Base-by-base conservation (phyloP, 768 basidiomycete genomes). In the Kwoniella heveanensis region DNA sequence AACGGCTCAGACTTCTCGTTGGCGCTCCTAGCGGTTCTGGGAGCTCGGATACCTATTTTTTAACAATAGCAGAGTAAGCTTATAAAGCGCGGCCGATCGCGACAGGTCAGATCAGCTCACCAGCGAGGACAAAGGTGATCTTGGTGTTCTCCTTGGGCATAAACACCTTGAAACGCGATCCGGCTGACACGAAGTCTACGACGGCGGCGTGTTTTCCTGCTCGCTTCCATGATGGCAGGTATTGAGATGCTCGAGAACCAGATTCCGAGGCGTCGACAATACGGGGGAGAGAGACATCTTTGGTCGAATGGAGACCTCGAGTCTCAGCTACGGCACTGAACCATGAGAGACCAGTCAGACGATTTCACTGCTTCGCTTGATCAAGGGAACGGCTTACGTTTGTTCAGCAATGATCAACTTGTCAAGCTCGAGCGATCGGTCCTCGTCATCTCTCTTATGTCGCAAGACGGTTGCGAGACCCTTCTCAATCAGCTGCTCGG, bases 331-430 rank as follows among this genome's bases (percentile, higher is more conserved):
- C 84, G 39, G 94, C 94, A 27, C 92, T 95, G 70, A 19, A 10
- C n/a, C n/a, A n/a, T n/a, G n/a, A n/a, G n/a, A n/a, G n/a, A n/a
- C n/a, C n/a, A n/a, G n/a, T n/a, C n/a, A n/a, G n/a, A n/a, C n/a
- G n/a, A n/a, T n/a, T n/a, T n/a, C n/a, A n/a, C n/a, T n/a, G n/a
- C n/a, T n/a, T n/a, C n/a, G n/a, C n/a, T n/a, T n/a, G n/a, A n/a
- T n/a, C n/a, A n/a, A n/a, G n/a, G 32, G 32, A 13, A 32, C 32
- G 39, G 7, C 22, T 3, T 32, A 94, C 92, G 82, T 82, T 82
- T 94, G 92, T 79, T 99, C 95, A 8, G 93, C 96, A 27, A 88
- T 87, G 85, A 97, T 92, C 48, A 98, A 83, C 81, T 92, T 93
- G 82, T 99, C 96, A 68, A 92, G 92, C 76, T 97, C 95, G 6